Base-by-base conservation (phyloP, 202 grass and related monocot genomes). In the Schoenoplectus tabernaemontani region DNA sequence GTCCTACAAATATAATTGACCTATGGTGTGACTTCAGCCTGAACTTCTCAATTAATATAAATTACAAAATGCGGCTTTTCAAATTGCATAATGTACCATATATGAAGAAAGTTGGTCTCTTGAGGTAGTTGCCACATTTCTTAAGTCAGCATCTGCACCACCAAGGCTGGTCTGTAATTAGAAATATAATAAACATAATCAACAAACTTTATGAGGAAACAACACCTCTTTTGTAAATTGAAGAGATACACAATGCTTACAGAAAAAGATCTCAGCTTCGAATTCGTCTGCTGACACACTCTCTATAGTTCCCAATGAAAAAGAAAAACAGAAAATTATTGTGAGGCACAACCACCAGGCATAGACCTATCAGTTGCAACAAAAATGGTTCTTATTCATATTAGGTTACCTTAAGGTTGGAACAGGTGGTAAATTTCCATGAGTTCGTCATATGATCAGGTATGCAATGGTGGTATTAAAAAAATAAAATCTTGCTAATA, bases 211-310 rank as follows among this genome's bases (percentile, higher is more conserved):
- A 36, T 54, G 12, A 84, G 17, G 24, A 70, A 77, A 70, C 37
- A 65, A 83, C n/a, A 82, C 33, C 19, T 72, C 30, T 87, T 44
- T 70, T 69, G 71, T 59, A 48, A 44, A 48, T 76, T 88, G 86
- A 62, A 64, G 44, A 59, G 42, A 82, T 57, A 53, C 89, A 26
- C 5, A 50, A 78, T 66, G 72, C 95, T 94, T 94, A 97, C 95
- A 85, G 86, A 83, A 47, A 87, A 86, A 43, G 86, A 87, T 83
- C 86, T 94, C 59, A 94, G 81, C 86, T 97, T 97, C 79, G 82
- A 94, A 70, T 94, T 85, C 89, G 94, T 90, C 64, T 94, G 87
- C 58, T 94, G 91, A 81, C 89, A 93, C 63, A 97, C 67, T 54
- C 81, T 88, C 95, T 97, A 88, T 84, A 93, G 81, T 64, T 84